Conservation (phyloP, 2,329 filamentous ascomycete species). For the Penicillium sp. region DNA sequence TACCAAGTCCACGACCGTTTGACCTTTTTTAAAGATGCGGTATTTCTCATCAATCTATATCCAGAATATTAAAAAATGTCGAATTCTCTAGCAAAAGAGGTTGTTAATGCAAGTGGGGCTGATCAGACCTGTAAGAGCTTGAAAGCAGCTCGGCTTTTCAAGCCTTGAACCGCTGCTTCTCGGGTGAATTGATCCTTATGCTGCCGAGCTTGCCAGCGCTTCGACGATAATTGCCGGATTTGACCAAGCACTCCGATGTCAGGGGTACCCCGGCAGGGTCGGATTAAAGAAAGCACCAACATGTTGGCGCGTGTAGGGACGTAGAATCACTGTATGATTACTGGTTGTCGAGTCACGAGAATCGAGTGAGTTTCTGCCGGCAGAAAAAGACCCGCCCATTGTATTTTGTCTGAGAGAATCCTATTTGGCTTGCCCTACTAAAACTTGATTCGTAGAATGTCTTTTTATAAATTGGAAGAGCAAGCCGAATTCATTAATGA, state of each 20-base stretch:
- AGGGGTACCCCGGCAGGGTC: not conserved
- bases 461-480: not conserved
- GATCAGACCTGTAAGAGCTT: constrained; percentile 76
- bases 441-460: not conserved
- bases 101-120: not conserved
- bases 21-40: constrained; percentile 72
- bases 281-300: constrained; percentile 6
- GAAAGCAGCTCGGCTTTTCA: constrained; percentile 90
- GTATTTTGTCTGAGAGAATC: no score
- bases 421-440: not conserved
- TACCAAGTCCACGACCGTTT: constrained; percentile 89
- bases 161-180: constrained; percentile 72
- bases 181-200: constrained; percentile 68
- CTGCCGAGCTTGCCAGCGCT: constrained; percentile 81
- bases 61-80: not conserved
- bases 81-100: not conserved
- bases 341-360: not conserved
- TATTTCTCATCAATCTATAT: constrained; percentile 77
- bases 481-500: not conserved
- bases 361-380: constrained; percentile 14
- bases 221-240: constrained; percentile 57
- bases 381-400: constrained; percentile 4
- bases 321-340: not conserved
- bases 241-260: constrained; percentile 3
- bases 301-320: constrained; percentile 3